These are phyloP conservation scores for Chaetoceros tenuissimus DNA, from an alignment of 108 stramenopile species.

Conservation along the genomic window DNA sequence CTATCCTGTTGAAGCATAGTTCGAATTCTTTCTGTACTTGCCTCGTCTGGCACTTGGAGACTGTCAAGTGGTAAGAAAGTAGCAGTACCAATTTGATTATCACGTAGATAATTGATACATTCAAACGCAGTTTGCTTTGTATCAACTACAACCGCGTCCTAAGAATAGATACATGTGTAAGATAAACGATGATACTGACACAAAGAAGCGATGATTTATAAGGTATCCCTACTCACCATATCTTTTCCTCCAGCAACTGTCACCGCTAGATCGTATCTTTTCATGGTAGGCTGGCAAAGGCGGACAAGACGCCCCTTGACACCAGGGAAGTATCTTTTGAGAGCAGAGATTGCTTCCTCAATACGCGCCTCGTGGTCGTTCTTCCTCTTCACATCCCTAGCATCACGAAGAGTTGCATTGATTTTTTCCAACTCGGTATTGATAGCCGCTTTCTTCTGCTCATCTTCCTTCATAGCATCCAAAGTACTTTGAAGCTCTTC, in stretches of 20 bases:
- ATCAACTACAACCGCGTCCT: constrained; percentile 88
- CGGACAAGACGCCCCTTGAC: constrained; percentile 92
- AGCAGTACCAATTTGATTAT: constrained; percentile 88
- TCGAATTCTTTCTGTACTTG: constrained; percentile 81
- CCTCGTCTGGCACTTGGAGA: constrained; percentile 63
- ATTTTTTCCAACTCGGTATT: constrained; percentile 80
- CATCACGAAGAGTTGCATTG: constrained; percentile 70
- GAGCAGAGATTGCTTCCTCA: constrained; percentile 55
- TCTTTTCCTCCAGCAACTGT: constrained; percentile 95
- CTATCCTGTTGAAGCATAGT: constrained; percentile 65
- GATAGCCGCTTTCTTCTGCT: constrained; percentile 57
- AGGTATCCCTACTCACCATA: constrained; percentile 81
- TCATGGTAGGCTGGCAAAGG: constrained; percentile 89
- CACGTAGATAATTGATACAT: constrained; percentile 92
- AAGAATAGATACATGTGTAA: no score
- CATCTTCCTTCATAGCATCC: constrained; percentile 35
- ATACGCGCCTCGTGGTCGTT: constrained; percentile 82
- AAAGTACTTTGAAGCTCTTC: constrained; percentile 43
- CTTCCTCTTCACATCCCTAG: constrained; percentile 67
- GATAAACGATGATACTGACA: no score
- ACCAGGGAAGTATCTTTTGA: constrained; percentile 86
- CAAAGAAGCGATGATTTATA: no score
- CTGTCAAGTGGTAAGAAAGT: constrained; percentile 93
- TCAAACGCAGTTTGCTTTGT: constrained; percentile 82
- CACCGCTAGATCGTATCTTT: constrained; percentile 88